Conservation (phyloP, 2,329 filamentous ascomycete species). For the Colletotrichum lentis region DNA sequence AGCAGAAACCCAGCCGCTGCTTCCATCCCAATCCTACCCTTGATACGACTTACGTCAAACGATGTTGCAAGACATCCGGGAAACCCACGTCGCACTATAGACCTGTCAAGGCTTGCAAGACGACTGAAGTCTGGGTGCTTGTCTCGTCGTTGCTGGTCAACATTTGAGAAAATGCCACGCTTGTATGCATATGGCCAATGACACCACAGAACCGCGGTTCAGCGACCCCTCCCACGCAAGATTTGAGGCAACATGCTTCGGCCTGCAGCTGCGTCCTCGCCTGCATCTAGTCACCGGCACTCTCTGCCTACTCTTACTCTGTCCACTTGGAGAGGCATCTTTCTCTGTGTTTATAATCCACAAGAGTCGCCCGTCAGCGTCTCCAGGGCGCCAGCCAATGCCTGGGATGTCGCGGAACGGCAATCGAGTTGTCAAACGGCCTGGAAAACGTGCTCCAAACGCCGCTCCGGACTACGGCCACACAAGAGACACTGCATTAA, state of each 20-base stretch:
- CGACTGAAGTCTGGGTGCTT: neutral
- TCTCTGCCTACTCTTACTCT: neutral
- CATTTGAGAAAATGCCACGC: neutral
- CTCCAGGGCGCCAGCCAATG: neutral
- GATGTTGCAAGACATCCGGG: neutral
- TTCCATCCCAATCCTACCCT: neutral
- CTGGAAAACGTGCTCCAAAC: slow-evolving; percentile 8
- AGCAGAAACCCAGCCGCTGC: neutral
- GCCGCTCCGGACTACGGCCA: slow-evolving; percentile 10
- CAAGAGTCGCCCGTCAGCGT: slow-evolving; percentile 3
- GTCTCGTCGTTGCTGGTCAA: neutral
- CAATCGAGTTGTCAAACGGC: slow-evolving; percentile 8
- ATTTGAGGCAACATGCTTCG: slow-evolving; percentile 13
- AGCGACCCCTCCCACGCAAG: slow-evolving; percentile 14
- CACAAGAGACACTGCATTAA: slow-evolving; percentile 1
- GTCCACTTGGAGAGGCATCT: neutral
- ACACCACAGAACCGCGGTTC: slow-evolving; percentile 4
- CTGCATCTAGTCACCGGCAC: slow-evolving; percentile 19
- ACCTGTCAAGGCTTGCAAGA: neutral
- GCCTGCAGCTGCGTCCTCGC: slow-evolving; percentile 21
- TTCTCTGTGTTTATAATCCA: neutral
- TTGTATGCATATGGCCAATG: slow-evolving; percentile 7
- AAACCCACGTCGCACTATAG: neutral
- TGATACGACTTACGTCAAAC: neutral
- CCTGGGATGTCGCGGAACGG: neutral